Evolutionary conservation across 768 basidiomycete genomes (phyloP).

Genomic region (Agaricus sinodeliciosus): DNA sequence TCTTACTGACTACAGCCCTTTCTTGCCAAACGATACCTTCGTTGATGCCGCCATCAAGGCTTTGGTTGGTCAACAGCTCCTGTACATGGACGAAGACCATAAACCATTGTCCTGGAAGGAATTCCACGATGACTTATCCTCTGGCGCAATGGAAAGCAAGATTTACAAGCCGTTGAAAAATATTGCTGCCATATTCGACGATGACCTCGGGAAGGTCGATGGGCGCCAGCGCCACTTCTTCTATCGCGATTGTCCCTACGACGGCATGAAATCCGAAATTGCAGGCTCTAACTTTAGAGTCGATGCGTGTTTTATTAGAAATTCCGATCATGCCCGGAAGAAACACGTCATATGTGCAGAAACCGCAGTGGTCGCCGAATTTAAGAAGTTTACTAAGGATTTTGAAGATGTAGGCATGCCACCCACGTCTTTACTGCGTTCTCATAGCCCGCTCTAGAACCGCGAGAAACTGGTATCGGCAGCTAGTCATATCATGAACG

Average conservation of each 20-base stretch:
- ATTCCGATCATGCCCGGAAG: not conserved
- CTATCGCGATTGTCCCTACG: not conserved
- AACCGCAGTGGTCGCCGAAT: constrained; percentile 13
- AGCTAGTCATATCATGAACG: constrained; percentile 18
- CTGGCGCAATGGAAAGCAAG: too few species aligned
- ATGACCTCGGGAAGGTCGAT: not conserved
- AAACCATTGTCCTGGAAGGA: not conserved
- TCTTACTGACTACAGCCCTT: not conserved
- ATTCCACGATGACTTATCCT: not conserved
- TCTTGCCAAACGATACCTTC: not conserved
- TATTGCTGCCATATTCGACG: not conserved
- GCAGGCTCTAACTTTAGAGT: constrained; percentile 10
- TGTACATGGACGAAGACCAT: not conserved
- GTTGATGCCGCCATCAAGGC: not conserved
- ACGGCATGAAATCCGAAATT: constrained; percentile 6
- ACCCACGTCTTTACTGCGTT: not conserved
- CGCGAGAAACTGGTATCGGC: constrained; percentile 2
- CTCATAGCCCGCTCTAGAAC: constrained; percentile 2
- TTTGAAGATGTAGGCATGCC: not conserved
- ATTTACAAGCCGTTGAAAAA: not conserved
- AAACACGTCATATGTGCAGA: not conserved
- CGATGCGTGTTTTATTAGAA: constrained; percentile 13
- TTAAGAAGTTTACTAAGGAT: constrained; percentile 3
- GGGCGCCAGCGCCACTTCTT: not conserved
- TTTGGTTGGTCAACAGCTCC: not conserved